Percentiles rank a stretch among this genome's conserved stretches.
These are phyloP conservation scores for Fusarium torulosum DNA, from an alignment of 2,329 filamentous ascomycete genomes.

Conservation along the genomic window DNA sequence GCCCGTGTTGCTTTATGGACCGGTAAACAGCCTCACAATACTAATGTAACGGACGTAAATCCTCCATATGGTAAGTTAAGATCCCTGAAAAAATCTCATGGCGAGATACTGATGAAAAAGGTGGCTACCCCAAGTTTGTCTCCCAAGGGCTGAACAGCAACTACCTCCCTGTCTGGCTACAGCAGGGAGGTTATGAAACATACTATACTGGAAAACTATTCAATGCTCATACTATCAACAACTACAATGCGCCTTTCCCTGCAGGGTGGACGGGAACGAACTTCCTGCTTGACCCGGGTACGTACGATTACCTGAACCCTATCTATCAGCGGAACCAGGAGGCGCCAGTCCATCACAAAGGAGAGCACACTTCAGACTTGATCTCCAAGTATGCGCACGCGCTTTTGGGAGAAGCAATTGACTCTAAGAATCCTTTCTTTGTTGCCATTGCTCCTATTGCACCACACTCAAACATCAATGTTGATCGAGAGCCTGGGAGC, in stretches of 20 bases:
- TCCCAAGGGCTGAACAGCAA: conserved; percentile 73
- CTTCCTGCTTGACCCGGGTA: conserved; percentile 55
- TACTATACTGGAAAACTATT: conserved; percentile 82
- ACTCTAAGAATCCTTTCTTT: conserved; percentile 72
- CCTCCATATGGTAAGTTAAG: conserved; percentile 62
- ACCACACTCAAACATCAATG: conserved; percentile 69
- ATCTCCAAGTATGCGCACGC: conserved; percentile 69
- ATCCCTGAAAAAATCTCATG: not conserved
- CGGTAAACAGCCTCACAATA: conserved; percentile 76
- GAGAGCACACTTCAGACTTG: conserved; percentile 65
- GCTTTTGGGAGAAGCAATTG: conserved; percentile 71
- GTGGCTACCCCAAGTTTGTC: conserved; percentile 74
- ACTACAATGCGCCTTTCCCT: conserved; percentile 70
- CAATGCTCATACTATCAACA: conserved; percentile 71
- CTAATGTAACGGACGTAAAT: conserved; percentile 72
- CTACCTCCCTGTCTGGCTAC: conserved; percentile 79
- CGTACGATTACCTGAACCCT: conserved; percentile 62
- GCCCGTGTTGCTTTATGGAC: conserved; percentile 75
- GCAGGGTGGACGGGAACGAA: conserved; percentile 67
- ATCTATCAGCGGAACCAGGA: conserved; percentile 61
- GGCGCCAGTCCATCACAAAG: conserved; percentile 47
- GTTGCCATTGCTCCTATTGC: conserved; percentile 74
- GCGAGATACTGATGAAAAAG: conserved; percentile 39
- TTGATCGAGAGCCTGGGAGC: conserved; percentile 7
- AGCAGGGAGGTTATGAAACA: conserved; percentile 75